Percentiles rank a stretch among this genome's conserved stretches.
Conservation (phyloP, 2,329 filamentous ascomycete genomes). For the Incumbomyces delicatus region DNA sequence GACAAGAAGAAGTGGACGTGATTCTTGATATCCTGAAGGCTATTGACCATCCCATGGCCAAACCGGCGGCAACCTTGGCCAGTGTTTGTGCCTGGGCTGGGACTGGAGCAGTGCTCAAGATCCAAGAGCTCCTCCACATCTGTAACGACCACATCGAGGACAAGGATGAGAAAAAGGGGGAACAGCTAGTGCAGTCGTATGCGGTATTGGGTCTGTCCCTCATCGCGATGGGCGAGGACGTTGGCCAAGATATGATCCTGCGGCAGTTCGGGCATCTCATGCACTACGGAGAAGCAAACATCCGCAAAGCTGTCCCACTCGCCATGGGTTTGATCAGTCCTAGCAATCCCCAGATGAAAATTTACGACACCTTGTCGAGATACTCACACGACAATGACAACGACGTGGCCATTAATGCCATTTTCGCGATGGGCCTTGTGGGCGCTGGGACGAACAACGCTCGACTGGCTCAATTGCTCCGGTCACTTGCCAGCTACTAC, state of each 20-base stretch:
- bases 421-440: slow-evolving; percentile 96
- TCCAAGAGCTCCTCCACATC: slow-evolving; percentile 93
- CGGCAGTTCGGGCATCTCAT: slow-evolving; percentile 96
- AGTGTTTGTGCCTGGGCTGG: slow-evolving; percentile 98
- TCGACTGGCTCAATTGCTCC: slow-evolving; percentile 81
- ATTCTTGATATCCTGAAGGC: slow-evolving; percentile 94
- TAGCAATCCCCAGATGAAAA: slow-evolving; percentile 99
- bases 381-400: slow-evolving; percentile 99
- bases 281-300: slow-evolving; percentile 98
- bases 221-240: slow-evolving; percentile 95
- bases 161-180: slow-evolving; percentile 85
- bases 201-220: slow-evolving; percentile 88
- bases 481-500: slow-evolving; percentile 96
- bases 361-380: slow-evolving; percentile 93
- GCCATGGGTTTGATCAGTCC: slow-evolving; percentile 95
- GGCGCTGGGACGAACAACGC: slow-evolving; percentile 98
- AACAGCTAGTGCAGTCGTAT: slow-evolving; percentile 91
- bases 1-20: slow-evolving; percentile 97
- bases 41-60: slow-evolving; percentile 92
- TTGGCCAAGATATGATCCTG: slow-evolving; percentile 97
- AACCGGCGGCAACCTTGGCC: slow-evolving; percentile 85
- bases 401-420: slow-evolving; percentile 95
- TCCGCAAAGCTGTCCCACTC: slow-evolving; percentile 87
- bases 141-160: slow-evolving; percentile 97
- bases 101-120: slow-evolving; percentile 91